These are phyloP conservation scores for Skeletonema marinoi DNA, from an alignment of 108 stramenopile species.

Conservation along the genomic window DNA sequence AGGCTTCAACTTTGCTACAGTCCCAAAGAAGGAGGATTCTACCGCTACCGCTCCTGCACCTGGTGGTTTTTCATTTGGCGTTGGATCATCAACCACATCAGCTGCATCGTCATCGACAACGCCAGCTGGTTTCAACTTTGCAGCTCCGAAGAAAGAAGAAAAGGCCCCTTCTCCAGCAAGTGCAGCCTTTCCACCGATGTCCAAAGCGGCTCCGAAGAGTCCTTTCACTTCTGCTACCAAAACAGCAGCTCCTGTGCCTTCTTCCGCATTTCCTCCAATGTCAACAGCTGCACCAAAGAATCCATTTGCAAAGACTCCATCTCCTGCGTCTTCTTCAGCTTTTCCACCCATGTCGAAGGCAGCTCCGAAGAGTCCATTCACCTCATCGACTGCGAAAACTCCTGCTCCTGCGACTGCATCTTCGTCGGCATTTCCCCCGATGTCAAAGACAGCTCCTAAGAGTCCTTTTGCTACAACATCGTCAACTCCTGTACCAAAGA, in stretches of 20 bases:
- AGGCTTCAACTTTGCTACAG: slow-evolving; percentile 10
- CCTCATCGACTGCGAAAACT: no score
- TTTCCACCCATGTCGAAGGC: no score
- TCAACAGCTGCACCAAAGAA: neutral
- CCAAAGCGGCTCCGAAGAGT: no score
- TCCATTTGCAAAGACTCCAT: no score
- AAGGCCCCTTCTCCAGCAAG: neutral
- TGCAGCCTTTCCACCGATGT: neutral
- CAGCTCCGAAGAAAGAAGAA: slow-evolving; percentile 1
- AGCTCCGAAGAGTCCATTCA: no score
- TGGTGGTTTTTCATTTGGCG: slow-evolving; percentile 62
- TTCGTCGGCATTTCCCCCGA: neutral
- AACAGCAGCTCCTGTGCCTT: no score
- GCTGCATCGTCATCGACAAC: neutral
- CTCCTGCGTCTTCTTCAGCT: no score
- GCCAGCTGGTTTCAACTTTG: slow-evolving; percentile 10
- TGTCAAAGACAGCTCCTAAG: slow-evolving; percentile 1
- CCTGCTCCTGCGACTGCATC: no score
- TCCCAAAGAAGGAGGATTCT: slow-evolving; percentile 11
- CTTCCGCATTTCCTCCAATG: slow-evolving; percentile 20
- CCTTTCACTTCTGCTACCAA: no score
- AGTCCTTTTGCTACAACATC: slow-evolving; percentile 30
- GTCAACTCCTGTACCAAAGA: slow-evolving; percentile 4
- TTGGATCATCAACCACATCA: no score
- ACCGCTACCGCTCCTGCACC: neutral